Evolutionary conservation across 768 basidiomycete genomes (phyloP), one percentile per base, ranked within the genome.

Genomic region (Tricholoma flavovirens): DNA sequence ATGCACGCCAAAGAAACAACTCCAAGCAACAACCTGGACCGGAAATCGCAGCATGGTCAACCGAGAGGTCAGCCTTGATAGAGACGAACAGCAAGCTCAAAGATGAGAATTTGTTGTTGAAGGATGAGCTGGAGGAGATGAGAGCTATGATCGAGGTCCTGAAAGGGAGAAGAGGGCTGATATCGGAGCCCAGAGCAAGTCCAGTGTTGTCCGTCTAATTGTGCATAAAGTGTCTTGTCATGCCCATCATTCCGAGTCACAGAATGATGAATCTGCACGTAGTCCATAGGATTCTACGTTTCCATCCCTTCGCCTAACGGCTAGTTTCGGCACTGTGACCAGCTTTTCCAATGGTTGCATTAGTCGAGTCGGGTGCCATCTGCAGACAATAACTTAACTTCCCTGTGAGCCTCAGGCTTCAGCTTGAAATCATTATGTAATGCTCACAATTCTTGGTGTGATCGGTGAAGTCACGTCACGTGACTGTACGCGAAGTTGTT

Each of bases 111-210:
- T 56, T 60, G 33, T 70, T 69, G 12, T 56, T 79, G 46, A 76
- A 70, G 57, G 75, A 73, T 38, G 76, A 77, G 55, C 61, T 75
- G 4, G 75, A 90, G 58, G 87, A 89, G 62, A 67, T 90, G 69
- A 77, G 77, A 56, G 85, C 82, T 21, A 88, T 87, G 77, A 75
- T 90, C 10, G 87, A 90, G 62, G 63, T 83, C 19, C 67, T 90
- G 62, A 86, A 80, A 60, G 82, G 82, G 8, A 66, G 62, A 46
- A 69, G 60, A 56, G 71, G 73, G 24, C 33, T 77, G 48, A 66
- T 82, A 19, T 76, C 77, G 50, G 79, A 81, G 53, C 75, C 79
- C 4, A 73, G 77, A 52, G 68, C 73, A 38, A 79, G 79, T 61
- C 69, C 78, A 29, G 51, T 70, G 53, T 58, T 71, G 38, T 63